Evolutionary conservation across 345 rosid species (phyloP).

Genomic region (Erysimum cheiranthoides): DNA sequence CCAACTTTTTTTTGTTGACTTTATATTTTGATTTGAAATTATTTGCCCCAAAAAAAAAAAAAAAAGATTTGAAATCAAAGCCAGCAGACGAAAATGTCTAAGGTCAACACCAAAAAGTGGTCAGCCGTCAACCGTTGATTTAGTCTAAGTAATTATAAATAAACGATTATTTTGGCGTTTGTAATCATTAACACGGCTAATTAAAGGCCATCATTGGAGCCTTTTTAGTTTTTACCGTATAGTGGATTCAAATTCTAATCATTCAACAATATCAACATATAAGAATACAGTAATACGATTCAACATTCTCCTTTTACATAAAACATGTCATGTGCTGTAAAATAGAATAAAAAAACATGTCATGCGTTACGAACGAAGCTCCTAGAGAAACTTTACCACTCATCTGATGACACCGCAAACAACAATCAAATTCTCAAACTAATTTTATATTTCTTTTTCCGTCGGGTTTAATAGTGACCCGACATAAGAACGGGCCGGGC

Average conservation of each 20-base stretch:
- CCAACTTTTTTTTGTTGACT: neutral
- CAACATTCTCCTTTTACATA: too few relatives aligned
- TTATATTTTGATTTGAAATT: constrained; percentile 5
- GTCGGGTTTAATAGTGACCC: constrained; percentile 44
- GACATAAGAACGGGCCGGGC: constrained; percentile 33
- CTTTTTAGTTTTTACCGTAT: constrained; percentile 24
- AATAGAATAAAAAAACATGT: too few relatives aligned
- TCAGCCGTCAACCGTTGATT: constrained; percentile 33
- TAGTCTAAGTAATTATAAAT: constrained; percentile 12
- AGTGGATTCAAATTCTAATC: neutral
- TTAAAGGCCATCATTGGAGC: constrained; percentile 24
- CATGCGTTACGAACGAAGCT: neutral
- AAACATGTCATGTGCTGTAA: too few relatives aligned
- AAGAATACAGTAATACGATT: too few relatives aligned
- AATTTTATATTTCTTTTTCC: constrained; percentile 33
- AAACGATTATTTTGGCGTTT: constrained; percentile 15
- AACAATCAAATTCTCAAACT: constrained; percentile 18
- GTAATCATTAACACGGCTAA: constrained; percentile 15
- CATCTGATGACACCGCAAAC: constrained; percentile 15
- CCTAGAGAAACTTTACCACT: constrained; percentile 27
- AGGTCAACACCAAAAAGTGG: constrained; percentile 27
- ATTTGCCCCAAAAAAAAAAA: too few relatives aligned
- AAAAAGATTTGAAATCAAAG: constrained; percentile 16
- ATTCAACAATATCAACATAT: neutral
- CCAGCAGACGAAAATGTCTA: constrained; percentile 11